These are phyloP conservation scores for Saprolegnia parasitica DNA, from an alignment of 352 stramenopile genomes.

Conservation along the genomic window DNA sequence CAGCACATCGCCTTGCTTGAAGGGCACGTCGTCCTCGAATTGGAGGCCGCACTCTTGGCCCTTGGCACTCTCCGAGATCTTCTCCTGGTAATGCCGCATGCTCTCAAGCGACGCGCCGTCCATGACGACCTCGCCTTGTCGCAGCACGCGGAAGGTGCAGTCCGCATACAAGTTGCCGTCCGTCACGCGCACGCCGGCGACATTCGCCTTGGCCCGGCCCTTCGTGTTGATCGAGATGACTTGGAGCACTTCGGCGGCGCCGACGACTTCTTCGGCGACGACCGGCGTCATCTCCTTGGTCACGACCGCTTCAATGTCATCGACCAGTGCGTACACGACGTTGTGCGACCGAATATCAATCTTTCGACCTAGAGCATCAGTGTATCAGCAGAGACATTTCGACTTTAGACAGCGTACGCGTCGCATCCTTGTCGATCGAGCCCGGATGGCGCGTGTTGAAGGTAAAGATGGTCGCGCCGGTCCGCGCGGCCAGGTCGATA, in stretches of 20 bases:
- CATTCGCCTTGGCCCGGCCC: constrained; percentile 86
- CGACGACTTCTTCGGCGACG: constrained; percentile 60
- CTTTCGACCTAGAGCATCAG: constrained; percentile 64
- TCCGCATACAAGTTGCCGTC: constrained; percentile 88
- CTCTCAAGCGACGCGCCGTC: constrained; percentile 82
- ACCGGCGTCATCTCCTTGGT: constrained; percentile 59
- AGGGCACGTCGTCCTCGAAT: constrained; percentile 85
- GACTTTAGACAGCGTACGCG: neutral
- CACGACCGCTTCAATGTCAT: constrained; percentile 83
- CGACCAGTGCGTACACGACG: constrained; percentile 85
- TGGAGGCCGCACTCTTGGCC: constrained; percentile 98
- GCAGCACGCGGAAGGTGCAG: constrained; percentile 76
- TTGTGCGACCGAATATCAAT: constrained; percentile 66
- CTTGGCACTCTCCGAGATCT: constrained; percentile 87
- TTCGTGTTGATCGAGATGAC: constrained; percentile 80
- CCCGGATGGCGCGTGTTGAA: constrained; percentile 84
- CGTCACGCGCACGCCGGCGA: constrained; percentile 95
- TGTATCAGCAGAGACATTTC: neutral
- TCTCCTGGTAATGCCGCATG: constrained; percentile 89
- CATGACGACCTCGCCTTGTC: constrained; percentile 87
- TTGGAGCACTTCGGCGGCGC: constrained; percentile 73
- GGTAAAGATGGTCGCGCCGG: constrained; percentile 74
- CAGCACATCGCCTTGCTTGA: constrained; percentile 93
- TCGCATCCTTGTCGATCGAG: constrained; percentile 70
- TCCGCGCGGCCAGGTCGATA: constrained; percentile 74